These are phyloP conservation scores for Ilyonectria destructans DNA, from an alignment of 2,329 filamentous ascomycete species.

Conservation along the genomic window DNA sequence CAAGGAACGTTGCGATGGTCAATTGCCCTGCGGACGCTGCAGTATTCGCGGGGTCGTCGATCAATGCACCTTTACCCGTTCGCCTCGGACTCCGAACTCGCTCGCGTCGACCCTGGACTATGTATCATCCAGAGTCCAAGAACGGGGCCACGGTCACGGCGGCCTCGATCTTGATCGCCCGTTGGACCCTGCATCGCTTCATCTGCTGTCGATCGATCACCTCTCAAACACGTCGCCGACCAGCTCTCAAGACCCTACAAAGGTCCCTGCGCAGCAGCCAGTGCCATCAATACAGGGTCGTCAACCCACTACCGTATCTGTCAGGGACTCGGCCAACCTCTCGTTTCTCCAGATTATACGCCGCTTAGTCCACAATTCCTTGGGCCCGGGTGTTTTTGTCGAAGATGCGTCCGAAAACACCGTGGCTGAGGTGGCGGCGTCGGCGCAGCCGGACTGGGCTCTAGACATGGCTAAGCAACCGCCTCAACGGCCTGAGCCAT, in stretches of 20 bases:
- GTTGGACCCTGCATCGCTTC: too few relatives aligned
- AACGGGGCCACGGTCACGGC: too few relatives aligned
- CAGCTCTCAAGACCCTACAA: not conserved
- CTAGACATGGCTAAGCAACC: slow-evolving; percentile 41
- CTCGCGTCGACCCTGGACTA: not conserved
- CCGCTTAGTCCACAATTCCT: slow-evolving; percentile 47
- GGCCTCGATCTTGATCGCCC: too few relatives aligned
- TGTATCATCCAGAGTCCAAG: not conserved
- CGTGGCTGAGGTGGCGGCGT: slow-evolving; percentile 52
- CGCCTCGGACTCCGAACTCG: not conserved
- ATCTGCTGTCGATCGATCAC: too few relatives aligned
- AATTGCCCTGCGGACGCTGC: slow-evolving; percentile 49
- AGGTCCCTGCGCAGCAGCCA: not conserved
- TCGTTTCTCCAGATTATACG: slow-evolving; percentile 49
- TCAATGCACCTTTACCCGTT: slow-evolving; percentile 33
- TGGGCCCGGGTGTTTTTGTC: slow-evolving; percentile 51
- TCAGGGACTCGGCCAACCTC: slow-evolving; percentile 3
- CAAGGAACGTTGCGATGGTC: slow-evolving; percentile 52
- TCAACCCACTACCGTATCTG: not conserved
- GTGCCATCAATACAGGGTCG: slow-evolving; percentile 25
- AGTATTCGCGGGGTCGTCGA: slow-evolving; percentile 41
- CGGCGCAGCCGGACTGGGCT: slow-evolving; percentile 46
- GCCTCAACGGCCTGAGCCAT: slow-evolving; percentile 39
- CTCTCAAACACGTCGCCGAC: too few relatives aligned
- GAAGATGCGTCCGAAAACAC: slow-evolving; percentile 53